Evolutionary conservation across 176 grass and related monocot species (phyloP), one percentile per base, ranked within the genome.

Genomic region (Hsuehochloa calcarea): DNA sequence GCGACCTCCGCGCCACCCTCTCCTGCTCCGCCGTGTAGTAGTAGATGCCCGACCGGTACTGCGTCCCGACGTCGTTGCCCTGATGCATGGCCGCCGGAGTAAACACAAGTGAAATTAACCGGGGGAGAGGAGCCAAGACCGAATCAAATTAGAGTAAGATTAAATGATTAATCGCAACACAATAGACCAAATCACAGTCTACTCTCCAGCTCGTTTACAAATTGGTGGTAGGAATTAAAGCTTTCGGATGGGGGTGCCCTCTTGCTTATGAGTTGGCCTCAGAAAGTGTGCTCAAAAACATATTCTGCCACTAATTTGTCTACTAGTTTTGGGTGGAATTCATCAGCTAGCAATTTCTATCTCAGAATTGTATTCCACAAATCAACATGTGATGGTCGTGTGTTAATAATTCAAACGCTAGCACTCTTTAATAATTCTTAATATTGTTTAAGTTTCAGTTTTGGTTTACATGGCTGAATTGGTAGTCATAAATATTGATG

Each of bases 41-140:
- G 83, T 98, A 98, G 87, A 95, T 98, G 65, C 96, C 96, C 17
- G 96, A 98, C 16, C 96, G 81, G 87, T 98, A 98, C 67, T 98
- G 96, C n/a, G 91, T 93, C 46, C 96, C 93, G 12, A 92, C 88
- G 85, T 98, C 93, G 49, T 90, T 89, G 85, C 93, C 96, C 96
- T 94, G 78, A 34, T 34, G 31, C 31, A 34, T 34, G 31, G 2
- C 31, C 31, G 11, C 19, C 26, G 11, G 44, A 6, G 77, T 10
- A 62, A 17, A 61, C 35, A 72, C 29, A 10, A 62, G 19, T 49
- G 19, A 17, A 61, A 70, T 26, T 56, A 46, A 2, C 47, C n/a
- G 10, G 16, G 27, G 26, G 31, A 58, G 7, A 63, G 5, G 46
- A 4, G 16, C 58, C 58, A 26, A 26, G 12, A 26, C 4, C 10